phyloP scores from a whole-genome alignment of 768 basidiomycete genomes.

The Boletus vermiculosoides region DNA sequence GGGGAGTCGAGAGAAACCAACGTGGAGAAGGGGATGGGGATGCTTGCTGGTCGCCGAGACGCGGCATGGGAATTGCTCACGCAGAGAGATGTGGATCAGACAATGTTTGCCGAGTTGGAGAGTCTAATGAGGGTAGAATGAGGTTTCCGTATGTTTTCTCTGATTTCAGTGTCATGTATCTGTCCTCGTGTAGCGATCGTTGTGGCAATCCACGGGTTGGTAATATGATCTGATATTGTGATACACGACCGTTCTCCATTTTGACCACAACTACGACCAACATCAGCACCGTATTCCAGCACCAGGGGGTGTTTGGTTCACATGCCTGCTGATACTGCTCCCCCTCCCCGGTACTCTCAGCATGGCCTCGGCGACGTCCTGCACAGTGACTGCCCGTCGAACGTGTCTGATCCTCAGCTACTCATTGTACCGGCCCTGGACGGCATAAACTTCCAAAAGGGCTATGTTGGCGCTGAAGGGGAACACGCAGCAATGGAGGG shows the following conservation, averaged over 20 bases:
- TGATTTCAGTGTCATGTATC: slow-evolving; percentile 14
- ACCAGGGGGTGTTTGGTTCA: not conserved
- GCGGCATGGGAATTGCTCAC: slow-evolving; percentile 71
- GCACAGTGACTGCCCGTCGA: slow-evolving; percentile 14
- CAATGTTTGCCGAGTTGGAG: slow-evolving; percentile 77
- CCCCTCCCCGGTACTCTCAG: slow-evolving; percentile 64
- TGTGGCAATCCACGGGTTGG: slow-evolving; percentile 15
- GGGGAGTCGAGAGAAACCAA: slow-evolving; percentile 66
- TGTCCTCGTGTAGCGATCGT: not conserved
- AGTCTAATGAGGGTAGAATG: slow-evolving; percentile 71
- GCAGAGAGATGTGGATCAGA: slow-evolving; percentile 68
- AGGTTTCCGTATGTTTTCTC: not conserved
- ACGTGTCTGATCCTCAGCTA: slow-evolving; percentile 52
- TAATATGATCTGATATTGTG: not conserved
- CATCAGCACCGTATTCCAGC: not conserved
- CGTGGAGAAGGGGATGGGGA: slow-evolving; percentile 70
- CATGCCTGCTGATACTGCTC: slow-evolving; percentile 42
- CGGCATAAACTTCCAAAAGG: slow-evolving; percentile 79
- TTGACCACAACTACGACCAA: slow-evolving; percentile 7
- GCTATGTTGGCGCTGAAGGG: slow-evolving; percentile 79
- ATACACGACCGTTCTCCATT: not conserved
- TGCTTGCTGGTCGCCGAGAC: slow-evolving; percentile 71
- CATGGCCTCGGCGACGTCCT: slow-evolving; percentile 34
- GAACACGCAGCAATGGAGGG: slow-evolving; percentile 84
- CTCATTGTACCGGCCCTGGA: slow-evolving; percentile 71